Evolutionary conservation across 169 alveolate genomes (phyloP).

Genomic region (Plasmodium fragile): DNA sequence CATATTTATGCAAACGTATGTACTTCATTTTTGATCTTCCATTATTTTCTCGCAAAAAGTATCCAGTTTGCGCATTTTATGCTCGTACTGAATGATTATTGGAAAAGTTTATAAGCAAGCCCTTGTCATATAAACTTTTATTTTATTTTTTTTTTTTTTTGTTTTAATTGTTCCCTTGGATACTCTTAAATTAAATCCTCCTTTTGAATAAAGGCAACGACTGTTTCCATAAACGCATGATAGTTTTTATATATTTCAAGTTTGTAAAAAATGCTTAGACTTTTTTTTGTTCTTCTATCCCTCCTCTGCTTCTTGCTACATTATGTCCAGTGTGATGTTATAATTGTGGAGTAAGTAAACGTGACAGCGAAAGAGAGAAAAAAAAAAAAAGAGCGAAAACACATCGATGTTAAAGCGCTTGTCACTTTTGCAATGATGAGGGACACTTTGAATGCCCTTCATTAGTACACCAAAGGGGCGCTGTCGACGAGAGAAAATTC

Average conservation of each 20-base stretch:
- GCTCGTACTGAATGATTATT: background rate
- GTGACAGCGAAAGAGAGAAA: slow-evolving; percentile 5
- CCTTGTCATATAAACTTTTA: background rate
- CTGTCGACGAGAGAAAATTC: background rate
- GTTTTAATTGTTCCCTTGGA: slow-evolving; percentile 3
- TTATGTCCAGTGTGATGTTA: slow-evolving; percentile 37
- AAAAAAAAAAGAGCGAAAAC: background rate
- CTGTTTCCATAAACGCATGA: background rate
- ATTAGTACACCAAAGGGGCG: background rate
- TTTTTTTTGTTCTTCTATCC: slow-evolving; percentile 37
- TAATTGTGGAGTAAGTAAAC: slow-evolving; percentile 69
- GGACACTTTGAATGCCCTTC: background rate
- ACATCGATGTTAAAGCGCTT: background rate
- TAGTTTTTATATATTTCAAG: slow-evolving; percentile 9
- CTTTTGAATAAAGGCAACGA: slow-evolving; percentile 6
- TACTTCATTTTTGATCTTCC: background rate
- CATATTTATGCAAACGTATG: background rate
- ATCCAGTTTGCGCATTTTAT: background rate
- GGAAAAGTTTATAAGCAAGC: background rate
- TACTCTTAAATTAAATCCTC: slow-evolving; percentile 23
- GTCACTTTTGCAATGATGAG: background rate
- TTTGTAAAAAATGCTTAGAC: slow-evolving; percentile 50
- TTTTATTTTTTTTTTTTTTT: background rate
- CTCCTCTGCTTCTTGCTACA: slow-evolving; percentile 34
- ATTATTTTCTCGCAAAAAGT: background rate